phyloP scores from a whole-genome alignment of 179 eudicot genomes.

The Camellia oleifera region DNA sequence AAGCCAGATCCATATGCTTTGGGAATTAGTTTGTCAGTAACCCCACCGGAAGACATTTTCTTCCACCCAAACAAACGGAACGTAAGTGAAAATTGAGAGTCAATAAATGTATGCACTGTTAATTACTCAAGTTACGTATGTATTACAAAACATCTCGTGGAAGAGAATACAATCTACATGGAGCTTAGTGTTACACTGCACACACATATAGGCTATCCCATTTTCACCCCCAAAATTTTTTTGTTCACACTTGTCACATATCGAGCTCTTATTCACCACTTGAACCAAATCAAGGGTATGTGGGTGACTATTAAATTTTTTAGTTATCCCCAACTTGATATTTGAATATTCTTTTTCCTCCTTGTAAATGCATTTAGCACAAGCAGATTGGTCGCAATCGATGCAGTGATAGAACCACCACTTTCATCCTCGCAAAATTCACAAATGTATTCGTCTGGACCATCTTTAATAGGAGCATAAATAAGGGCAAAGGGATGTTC shows the following conservation, averaged over 20 bases:
- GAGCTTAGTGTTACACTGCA: no score
- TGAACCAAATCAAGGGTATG: not conserved
- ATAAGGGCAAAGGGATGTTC: not conserved
- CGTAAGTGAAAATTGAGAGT: no score
- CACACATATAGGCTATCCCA: no score
- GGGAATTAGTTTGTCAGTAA: no score
- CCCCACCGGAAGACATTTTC: no score
- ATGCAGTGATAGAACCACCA: slow-evolving; percentile 4
- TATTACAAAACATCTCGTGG: no score
- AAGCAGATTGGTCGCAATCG: not conserved
- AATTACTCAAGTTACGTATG: no score
- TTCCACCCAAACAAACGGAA: no score
- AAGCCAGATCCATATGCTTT: no score
- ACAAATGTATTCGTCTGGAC: not conserved
- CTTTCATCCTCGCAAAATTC: not conserved
- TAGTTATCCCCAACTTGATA: not conserved
- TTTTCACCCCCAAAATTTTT: no score
- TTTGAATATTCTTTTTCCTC: not conserved
- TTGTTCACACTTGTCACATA: not conserved
- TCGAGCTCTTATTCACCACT: not conserved
- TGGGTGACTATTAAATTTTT: not conserved
- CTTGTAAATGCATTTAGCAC: not conserved
- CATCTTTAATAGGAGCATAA: not conserved
- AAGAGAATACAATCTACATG: no score
- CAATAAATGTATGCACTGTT: no score